A percentile compares a stretch with the other conserved stretches of the same genome.
These are phyloP conservation scores for Sesbania bispinosa DNA, from an alignment of 306 rosid species.

Conservation along the genomic window DNA sequence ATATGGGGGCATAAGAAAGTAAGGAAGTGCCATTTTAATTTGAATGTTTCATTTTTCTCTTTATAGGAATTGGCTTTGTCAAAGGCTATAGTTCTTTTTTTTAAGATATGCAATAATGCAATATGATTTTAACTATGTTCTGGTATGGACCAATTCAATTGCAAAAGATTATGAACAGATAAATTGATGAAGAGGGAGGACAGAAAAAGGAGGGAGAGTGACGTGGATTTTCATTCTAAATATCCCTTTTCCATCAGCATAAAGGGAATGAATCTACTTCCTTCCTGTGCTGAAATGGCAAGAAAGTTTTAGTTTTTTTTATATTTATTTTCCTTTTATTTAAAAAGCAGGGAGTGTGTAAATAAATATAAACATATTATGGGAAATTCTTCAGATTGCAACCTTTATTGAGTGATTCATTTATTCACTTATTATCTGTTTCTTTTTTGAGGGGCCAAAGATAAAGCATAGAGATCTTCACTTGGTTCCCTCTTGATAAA, in stretches of 20 bases:
- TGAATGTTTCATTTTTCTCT: neutral
- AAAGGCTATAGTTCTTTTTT: neutral
- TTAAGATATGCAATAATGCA: neutral
- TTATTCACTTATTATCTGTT: constrained; percentile 35
- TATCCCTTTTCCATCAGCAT: constrained; percentile 23
- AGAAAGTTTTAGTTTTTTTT: too few species aligned
- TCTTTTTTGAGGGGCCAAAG: constrained; percentile 41
- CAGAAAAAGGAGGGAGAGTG: constrained; percentile 20
- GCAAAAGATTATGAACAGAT: neutral
- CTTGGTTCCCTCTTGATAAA: constrained; percentile 41
- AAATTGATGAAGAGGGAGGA: too few species aligned
- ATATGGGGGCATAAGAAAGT: neutral
- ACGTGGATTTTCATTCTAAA: constrained; percentile 23
- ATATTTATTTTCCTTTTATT: neutral
- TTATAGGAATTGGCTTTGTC: constrained; percentile 7
- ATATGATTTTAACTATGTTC: neutral
- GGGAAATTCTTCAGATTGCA: constrained; percentile 8
- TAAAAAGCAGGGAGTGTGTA: neutral
- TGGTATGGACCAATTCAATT: constrained; percentile 26
- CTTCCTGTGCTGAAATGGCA: constrained; percentile 26
- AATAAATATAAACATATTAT: neutral
- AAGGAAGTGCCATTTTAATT: constrained; percentile 3
- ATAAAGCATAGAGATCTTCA: constrained; percentile 35
- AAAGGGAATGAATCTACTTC: constrained; percentile 32
- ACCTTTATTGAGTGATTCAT: constrained; percentile 33